Conservation (phyloP, 176 grass and related monocot genomes). For the Aechmea fasciata region DNA sequence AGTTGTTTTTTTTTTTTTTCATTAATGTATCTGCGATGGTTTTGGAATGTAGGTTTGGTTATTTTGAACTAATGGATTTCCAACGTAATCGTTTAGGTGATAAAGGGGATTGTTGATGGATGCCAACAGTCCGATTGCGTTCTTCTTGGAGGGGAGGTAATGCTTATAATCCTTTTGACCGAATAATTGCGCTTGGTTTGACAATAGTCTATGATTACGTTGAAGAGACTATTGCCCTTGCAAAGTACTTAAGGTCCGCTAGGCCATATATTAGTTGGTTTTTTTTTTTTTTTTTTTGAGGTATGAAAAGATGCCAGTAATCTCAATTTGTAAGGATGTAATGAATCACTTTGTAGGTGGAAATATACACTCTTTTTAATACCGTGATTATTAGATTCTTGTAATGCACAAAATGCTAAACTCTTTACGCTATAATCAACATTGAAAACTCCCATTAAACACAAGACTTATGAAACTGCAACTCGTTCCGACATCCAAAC, state of each 20-base stretch:
- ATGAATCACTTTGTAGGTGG: too few species aligned
- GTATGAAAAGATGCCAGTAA: too few species aligned
- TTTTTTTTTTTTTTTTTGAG: background rate
- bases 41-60: too few species aligned
- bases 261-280: background rate
- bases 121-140: slow-evolving; percentile 78
- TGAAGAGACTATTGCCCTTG: background rate
- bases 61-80: background rate
- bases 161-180: background rate
- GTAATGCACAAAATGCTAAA: too few species aligned
- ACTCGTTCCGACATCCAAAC: too few species aligned
- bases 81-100: slow-evolving; percentile 36
- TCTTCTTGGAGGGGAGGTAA: slow-evolving; percentile 85
- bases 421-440: too few species aligned
- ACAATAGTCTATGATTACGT: background rate
- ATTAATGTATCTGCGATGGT: background rate
- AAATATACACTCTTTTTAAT: too few species aligned
- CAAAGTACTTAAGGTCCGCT: slow-evolving; percentile 1
- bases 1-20: background rate
- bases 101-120: slow-evolving; percentile 86
- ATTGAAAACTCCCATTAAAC: too few species aligned
- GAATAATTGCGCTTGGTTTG: background rate
- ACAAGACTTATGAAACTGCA: too few species aligned
- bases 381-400: too few species aligned
- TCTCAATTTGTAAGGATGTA: too few species aligned